Evolutionary conservation across 108 stramenopile species (phyloP), one percentile per base, ranked within the genome.

Genomic region (Aureococcus anophagefferens): DNA sequence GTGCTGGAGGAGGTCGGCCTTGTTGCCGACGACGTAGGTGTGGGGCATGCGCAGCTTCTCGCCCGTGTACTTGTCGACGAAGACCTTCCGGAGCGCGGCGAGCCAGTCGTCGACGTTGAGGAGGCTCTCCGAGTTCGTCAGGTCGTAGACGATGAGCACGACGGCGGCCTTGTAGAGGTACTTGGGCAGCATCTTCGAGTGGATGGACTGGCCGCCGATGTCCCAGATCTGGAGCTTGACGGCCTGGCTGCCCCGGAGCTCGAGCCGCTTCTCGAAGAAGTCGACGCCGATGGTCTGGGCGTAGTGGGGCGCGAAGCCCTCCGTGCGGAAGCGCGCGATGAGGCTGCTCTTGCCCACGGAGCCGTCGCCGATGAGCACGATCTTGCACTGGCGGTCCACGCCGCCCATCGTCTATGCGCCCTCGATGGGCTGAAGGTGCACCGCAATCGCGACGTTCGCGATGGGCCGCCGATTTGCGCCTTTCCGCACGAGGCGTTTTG

Each of bases 221-320:
- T 80, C 79, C 74, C 77, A 78, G 34, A 83, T 68, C 31, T 74
- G 64, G 29, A 75, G 30, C 33, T 63, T 66, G 17, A 78, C 45
- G 13, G 5, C 33, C 29, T 17, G 15, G 7, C 30, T 25, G 29
- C 59, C 51, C 14, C 64, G 34, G 35, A 74, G 63, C 44, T 36
- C 69, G 35, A 76, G 35, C 5, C 51, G 33, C 37, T 66, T 66
- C 66, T 79, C 78, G 36, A 76, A 77, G 33, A 79, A 79, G 65
- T 83, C 82, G n/a, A 67, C 25, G 21, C 82, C 82, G 15, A 83
- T 68, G 0, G 82, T 83, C 63, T 83, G 82, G 46, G 69, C 66
- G 74, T 81, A 81, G 13, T 30, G 25, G 9, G 36, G 70, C 16
- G 63, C 16, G 44, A 83, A 83, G 11, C 79, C 78, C 46, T 79